Percentiles rank a stretch among this genome's conserved stretches.
Evolutionary conservation across 352 stramenopile species (phyloP).

Genomic region (Phytophthora brassicae): DNA sequence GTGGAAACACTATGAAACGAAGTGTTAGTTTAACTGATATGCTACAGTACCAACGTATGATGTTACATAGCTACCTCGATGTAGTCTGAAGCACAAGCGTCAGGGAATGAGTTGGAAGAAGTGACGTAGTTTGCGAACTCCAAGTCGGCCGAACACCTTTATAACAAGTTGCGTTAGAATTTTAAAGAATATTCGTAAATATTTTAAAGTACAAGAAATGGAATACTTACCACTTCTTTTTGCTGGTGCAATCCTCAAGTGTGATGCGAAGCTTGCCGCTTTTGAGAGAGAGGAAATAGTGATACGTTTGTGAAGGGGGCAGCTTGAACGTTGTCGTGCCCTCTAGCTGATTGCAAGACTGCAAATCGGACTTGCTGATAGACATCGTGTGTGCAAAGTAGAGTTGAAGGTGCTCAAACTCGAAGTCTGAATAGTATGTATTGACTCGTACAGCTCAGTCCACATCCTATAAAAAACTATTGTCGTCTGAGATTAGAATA

Average conservation of each 20-base stretch:
- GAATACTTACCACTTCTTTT: conserved; percentile 1
- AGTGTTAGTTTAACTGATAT: neutral
- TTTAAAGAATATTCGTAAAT: neutral
- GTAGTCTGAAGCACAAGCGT: conserved; percentile 4
- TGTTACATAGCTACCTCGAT: neutral
- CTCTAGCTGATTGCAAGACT: neutral
- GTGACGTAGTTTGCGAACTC: neutral
- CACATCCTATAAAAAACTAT: neutral
- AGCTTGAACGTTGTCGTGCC: neutral
- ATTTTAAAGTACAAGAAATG: too few species aligned
- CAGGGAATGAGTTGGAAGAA: conserved; percentile 1
- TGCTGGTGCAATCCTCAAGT: conserved; percentile 1
- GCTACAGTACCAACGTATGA: neutral
- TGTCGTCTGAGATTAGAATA: neutral
- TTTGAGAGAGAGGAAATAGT: neutral
- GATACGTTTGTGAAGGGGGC: neutral
- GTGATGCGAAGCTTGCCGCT: conserved; percentile 5
- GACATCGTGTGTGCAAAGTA: neutral
- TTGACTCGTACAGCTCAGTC: neutral
- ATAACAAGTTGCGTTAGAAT: neutral
- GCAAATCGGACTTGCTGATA: neutral
- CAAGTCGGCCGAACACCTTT: conserved; percentile 1
- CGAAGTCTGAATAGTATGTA: neutral
- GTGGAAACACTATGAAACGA: conserved; percentile 1
- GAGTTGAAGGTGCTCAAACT: neutral